Percentiles rank a stretch among this genome's conserved stretches.
Conservation (phyloP, 2,329 filamentous ascomycete genomes). For the Colletotrichum plurivorum region DNA sequence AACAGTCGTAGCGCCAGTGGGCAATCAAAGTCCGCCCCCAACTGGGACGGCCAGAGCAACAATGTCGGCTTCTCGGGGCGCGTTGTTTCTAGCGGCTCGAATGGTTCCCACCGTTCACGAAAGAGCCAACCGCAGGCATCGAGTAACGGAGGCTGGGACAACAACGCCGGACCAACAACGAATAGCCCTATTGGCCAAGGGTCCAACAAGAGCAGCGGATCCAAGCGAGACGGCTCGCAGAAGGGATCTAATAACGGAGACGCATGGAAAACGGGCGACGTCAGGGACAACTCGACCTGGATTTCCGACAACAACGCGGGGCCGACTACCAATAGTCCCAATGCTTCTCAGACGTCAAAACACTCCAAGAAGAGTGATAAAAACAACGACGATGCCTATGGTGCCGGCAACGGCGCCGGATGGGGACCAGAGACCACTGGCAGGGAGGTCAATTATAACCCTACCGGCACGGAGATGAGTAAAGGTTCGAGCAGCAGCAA, state of each 20-base stretch:
- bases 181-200: conserved; percentile 21
- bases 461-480: conserved; percentile 27
- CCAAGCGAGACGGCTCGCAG: conserved; percentile 19
- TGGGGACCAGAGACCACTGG: conserved; percentile 28
- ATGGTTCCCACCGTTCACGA: conserved; percentile 18
- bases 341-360: conserved; percentile 23
- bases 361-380: conserved; percentile 28
- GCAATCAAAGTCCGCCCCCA: not conserved
- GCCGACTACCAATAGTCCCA: conserved; percentile 30
- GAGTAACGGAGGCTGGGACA: conserved; percentile 36
- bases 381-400: not conserved
- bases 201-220: conserved; percentile 31
- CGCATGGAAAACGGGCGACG: conserved; percentile 9
- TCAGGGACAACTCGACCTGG: conserved; percentile 25
- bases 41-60: conserved; percentile 34
- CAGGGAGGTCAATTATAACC: conserved; percentile 26
- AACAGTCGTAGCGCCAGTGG: conserved; percentile 25
- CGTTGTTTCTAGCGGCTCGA: conserved; percentile 19
- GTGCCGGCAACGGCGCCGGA: conserved; percentile 27
- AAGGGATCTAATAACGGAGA: conserved; percentile 16
- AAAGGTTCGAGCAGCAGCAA: conserved; percentile 35
- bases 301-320: conserved; percentile 29
- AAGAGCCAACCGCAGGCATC: conserved; percentile 12
- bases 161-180: conserved; percentile 39
- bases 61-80: conserved; percentile 33